Evolutionary conservation across 2,329 filamentous ascomycete species (phyloP).

Genomic region (Pestalotiopsis sp.): DNA sequence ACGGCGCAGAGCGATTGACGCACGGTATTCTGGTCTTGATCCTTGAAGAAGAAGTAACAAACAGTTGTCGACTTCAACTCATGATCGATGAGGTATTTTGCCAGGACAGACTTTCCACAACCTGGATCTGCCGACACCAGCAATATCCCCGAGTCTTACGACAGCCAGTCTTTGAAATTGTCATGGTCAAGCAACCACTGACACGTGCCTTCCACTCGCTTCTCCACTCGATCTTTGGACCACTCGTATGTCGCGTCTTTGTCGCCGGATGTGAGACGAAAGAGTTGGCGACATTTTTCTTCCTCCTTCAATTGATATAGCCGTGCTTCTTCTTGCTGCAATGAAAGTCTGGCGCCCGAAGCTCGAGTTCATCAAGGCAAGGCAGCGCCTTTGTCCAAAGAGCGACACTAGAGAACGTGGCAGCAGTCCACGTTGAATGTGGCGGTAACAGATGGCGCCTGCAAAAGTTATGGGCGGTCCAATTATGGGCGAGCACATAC

Average conservation of each 20-base stretch:
- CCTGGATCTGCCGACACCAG: conserved; percentile 42
- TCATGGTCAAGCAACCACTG: conserved; percentile 35
- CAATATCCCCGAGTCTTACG: conserved; percentile 28
- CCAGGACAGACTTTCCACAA: conserved; percentile 41
- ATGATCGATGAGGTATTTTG: conserved; percentile 34
- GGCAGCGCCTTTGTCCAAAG: too few relatives aligned
- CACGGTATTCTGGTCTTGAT: conserved; percentile 37
- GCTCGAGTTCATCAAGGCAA: too few relatives aligned
- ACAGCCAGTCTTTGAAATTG: conserved; percentile 31
- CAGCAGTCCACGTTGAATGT: too few relatives aligned
- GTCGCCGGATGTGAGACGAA: conserved; percentile 4
- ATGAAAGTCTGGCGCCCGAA: neutral
- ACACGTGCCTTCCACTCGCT: conserved; percentile 30
- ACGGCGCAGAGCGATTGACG: conserved; percentile 40
- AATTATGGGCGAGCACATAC: too few relatives aligned
- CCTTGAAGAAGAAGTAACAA: conserved; percentile 49
- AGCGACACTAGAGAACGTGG: too few relatives aligned
- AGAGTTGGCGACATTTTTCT: conserved; percentile 3
- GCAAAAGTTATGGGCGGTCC: too few relatives aligned
- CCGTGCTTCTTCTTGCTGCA: neutral
- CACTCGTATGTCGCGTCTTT: conserved; percentile 28
- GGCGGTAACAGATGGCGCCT: too few relatives aligned
- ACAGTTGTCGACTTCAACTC: conserved; percentile 25
- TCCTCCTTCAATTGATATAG: neutral
- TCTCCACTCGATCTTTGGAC: conserved; percentile 31